phyloP scores from a whole-genome alignment of 2,329 filamentous ascomycete species.

The Coniochaeta ligniaria region DNA sequence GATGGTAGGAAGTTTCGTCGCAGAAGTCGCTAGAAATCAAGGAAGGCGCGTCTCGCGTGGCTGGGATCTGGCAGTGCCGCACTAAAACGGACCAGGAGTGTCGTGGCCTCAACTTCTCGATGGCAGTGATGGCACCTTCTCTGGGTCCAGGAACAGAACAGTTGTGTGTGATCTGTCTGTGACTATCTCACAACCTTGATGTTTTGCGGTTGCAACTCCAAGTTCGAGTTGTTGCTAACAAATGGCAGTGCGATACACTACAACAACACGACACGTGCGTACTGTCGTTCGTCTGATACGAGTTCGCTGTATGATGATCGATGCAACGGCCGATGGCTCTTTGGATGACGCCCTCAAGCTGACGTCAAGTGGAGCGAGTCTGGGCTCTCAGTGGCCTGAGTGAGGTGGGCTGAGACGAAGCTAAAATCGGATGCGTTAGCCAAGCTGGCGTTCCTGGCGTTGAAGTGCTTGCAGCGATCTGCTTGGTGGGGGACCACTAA shows the following conservation, averaged over 20 bases:
- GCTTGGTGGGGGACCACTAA: background rate
- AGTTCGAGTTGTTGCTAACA: background rate
- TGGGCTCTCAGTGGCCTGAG: too few species aligned
- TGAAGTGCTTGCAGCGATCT: background rate
- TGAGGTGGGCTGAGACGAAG: background rate
- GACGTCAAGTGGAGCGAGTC: background rate
- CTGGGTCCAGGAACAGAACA: too few species aligned
- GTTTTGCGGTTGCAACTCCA: too few species aligned
- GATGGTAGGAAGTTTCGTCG: slow-evolving; percentile 9
- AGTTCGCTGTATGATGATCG: background rate
- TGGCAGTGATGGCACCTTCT: too few species aligned
- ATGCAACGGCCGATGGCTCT: background rate
- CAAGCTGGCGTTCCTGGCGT: background rate
- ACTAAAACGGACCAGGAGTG: background rate
- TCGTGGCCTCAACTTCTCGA: too few species aligned
- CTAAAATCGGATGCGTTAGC: background rate
- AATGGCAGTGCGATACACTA: background rate
- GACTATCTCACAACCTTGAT: too few species aligned
- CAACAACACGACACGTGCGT: background rate
- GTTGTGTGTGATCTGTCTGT: too few species aligned
- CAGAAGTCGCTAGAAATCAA: slow-evolving; percentile 17
- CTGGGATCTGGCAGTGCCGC: slow-evolving; percentile 11
- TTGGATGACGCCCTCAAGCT: background rate
- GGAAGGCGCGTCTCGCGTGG: slow-evolving; percentile 16
- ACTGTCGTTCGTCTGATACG: background rate